Base-by-base conservation (phyloP, 257 asterid genomes). In the Penstemon barbatus region DNA sequence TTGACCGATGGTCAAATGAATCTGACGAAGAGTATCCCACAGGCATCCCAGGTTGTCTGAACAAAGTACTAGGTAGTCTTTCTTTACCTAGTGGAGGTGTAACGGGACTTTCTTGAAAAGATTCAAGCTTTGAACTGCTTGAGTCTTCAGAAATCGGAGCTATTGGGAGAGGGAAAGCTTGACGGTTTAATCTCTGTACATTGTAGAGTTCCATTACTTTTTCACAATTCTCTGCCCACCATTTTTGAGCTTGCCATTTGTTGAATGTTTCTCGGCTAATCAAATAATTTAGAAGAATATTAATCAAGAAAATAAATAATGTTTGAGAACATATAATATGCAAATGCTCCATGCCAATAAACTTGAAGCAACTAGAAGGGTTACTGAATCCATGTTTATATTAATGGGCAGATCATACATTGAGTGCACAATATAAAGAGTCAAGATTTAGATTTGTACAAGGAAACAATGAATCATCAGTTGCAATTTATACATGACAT, bases 191-290 rank as follows among this genome's bases (percentile, higher is more conserved):
- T 80, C 89, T 86, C 78, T 85, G 93, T 38, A 93, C 98, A 57
- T 93, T 88, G 86, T 93, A 90, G 10, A 93, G 88, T 77, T 93
- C 98, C 82, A 90, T 82, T 41, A 93, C 90, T 73, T 84, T 93
- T 68, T 93, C 96, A 25, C 80, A 90, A 66, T 93, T 93, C 77
- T 90, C 98, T 0, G 96, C 81, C 98, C 98, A 93, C 98, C 98
- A 93, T 70, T 80, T 82, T 75, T 93, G 98, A 41, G 98, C 98
- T 90, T 93, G 96, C 86, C 90, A 86, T 79, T 90, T 86, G 88
- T 90, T 90, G 77, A 88, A 93, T 78, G 82, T 82, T 68, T 93
- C 98, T 54, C 97, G 97, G 82, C 98, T 92, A 63, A 63, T 63
- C 46, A 65, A 71, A 74, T 36, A 19, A 63, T 58, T 40, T 9